Evolutionary conservation across 2,329 filamentous ascomycete genomes (phyloP), one percentile per base, ranked within the genome.

Genomic region (Septoria petroselini): DNA sequence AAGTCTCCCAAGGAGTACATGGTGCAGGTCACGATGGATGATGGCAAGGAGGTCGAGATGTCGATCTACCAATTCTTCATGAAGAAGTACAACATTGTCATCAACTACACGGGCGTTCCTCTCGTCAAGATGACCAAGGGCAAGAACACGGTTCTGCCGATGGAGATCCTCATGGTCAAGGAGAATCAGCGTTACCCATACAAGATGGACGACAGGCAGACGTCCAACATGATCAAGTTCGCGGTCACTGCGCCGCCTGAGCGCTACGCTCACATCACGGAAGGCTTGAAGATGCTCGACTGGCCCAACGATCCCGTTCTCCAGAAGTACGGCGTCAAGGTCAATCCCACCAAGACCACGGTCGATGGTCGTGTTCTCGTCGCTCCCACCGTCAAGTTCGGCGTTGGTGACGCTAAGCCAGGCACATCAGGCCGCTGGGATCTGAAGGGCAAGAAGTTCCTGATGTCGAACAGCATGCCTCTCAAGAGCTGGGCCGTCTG

Each of bases 201-300:
- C 64, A 84, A 84, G 68, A 65, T 83, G 39, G 76, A 76, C 42
- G 79, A 82, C 47, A 62, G 64, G 0, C 76, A 95, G 71, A 96
- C 91, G 0, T 73, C 84, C 0, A 71, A 78, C 4, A 98, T 98
- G 93, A 96, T 98, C 73, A 91, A 86, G 68, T 89, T 91, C 62
- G 91, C 91, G 0, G 91, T 95, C 3, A 88, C 86, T 4, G 79
- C 84, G 1, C 93, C 93, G 0, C 66, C 68, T 0, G 67, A 82
- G 23, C 86, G 93, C n/a, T 79, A 81, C 58, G 60, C 66, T 0
- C 81, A 86, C 15, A 90, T 97, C 59, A 71, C 82, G 41, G 67
- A 78, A 3, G 86, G 86, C 12, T 79, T 95, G 7, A 64, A 71
- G 0, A 78, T 85, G 57, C 75, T 91, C 0, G 73, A 82, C 7